Evolutionary conservation across 2,329 filamentous ascomycete genomes (phyloP), one percentile per base, ranked within the genome.

Genomic region (Colletotrichum euphorbiae): DNA sequence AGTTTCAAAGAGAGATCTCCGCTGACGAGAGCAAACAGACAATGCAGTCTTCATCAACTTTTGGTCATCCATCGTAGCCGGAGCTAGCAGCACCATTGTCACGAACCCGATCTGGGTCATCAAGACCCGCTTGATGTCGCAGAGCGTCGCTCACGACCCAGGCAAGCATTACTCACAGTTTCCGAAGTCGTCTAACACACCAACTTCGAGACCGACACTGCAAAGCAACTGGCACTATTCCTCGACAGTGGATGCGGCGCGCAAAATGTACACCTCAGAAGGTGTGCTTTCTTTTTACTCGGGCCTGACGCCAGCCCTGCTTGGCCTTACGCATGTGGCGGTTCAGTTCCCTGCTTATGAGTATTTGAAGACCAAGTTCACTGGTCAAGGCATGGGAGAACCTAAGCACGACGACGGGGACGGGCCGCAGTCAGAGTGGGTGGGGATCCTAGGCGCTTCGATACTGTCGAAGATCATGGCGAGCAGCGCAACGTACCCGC

Each of bases 81-180:
- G 96, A 60, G 94, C 90, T 69, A 97, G 92, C 81, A 98, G 94
- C 72, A 99, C 96, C 4, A 86, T 98, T 71, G 92, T 91, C 70
- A 99, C 96, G 24, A 99, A 98, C 79, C 96, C 96, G 1, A 99
- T 99, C 69, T 99, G 96, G 96, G 96, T 99, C 42, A 97, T 99
- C 82, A 99, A 99, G 81, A 99, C 96, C 55, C 88, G 96, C 72
- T 87, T 99, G 73, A 98, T 98, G 96, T 97, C 96, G 42, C 96
- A 98, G 82, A 91, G 90, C 86, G 71, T 84, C 80, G 36, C 83
- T 81, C 66, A 70, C n/a, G 52, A 75, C 76, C 85, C 78, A 76
- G 83, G 80, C 76, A 83, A 76, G 75, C 83, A 79, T 15, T 80
- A 82, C 71, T 82, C 80, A 28, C 70, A 77, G 69, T 82, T 83